Evolutionary conservation across 305 asterid species (phyloP).

Genomic region (Solanum aculeatissimum): DNA sequence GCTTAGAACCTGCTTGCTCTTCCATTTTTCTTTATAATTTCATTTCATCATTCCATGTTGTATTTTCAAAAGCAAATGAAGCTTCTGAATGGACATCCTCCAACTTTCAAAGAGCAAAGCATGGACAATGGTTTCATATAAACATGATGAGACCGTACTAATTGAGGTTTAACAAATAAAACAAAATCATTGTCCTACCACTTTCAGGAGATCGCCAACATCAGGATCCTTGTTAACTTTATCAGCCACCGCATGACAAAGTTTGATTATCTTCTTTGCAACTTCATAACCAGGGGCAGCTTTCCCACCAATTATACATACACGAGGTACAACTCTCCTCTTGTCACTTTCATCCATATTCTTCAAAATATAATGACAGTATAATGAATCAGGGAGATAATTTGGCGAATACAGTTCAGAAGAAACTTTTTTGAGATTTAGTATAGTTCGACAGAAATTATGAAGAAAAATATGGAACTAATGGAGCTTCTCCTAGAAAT

Average conservation of each 20-base stretch:
- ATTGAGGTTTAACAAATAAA: background rate
- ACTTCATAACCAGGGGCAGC: conserved; percentile 38
- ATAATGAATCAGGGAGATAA: background rate
- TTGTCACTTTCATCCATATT: conserved; percentile 23
- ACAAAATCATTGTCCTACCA: conserved; percentile 17
- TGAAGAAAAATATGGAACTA: background rate
- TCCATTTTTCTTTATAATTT: background rate
- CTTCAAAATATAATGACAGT: conserved; percentile 2
- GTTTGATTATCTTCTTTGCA: conserved; percentile 35
- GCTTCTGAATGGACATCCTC: background rate
- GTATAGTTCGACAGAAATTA: background rate
- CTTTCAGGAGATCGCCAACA: conserved; percentile 28
- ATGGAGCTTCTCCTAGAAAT: background rate
- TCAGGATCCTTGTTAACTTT: conserved; percentile 23
- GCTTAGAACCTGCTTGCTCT: background rate
- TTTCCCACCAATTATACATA: conserved; percentile 35
- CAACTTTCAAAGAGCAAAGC: background rate
- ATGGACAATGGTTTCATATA: background rate
- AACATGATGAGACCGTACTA: background rate
- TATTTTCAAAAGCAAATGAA: background rate
- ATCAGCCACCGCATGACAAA: conserved; percentile 35
- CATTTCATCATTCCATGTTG: background rate
- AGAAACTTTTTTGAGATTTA: background rate
- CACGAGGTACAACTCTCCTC: conserved; percentile 32
- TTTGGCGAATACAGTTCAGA: background rate